phyloP scores from a whole-genome alignment of 768 basidiomycete species.

The Trametopsis cervina region DNA sequence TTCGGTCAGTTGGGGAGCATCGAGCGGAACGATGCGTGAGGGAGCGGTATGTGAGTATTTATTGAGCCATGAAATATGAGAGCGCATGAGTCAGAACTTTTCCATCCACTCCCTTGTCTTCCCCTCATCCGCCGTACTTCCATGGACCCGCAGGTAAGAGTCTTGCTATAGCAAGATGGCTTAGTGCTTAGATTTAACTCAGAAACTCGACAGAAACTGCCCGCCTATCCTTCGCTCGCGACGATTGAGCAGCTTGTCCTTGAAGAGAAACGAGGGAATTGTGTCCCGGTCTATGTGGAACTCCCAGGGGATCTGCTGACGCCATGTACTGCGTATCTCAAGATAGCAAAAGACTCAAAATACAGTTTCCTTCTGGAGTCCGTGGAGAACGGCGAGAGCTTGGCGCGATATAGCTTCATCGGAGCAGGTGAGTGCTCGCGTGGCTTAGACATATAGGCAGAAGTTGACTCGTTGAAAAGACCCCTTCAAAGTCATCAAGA shows the following conservation, averaged over 20 bases:
- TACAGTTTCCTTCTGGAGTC: slow-evolving; percentile 96
- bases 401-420: slow-evolving; percentile 93
- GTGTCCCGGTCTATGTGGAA: slow-evolving; percentile 87
- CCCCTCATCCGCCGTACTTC: slow-evolving; percentile 28
- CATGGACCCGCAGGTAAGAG: slow-evolving; percentile 11
- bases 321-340: slow-evolving; percentile 93
- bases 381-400: slow-evolving; percentile 81
- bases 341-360: slow-evolving; percentile 85
- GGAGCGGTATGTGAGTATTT: not conserved
- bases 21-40: no score
- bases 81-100: not conserved
- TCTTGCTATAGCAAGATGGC: not conserved
- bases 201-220: slow-evolving; percentile 43
- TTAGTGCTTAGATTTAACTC: not conserved
- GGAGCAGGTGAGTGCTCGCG: slow-evolving; percentile 65
- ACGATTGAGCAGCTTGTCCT: slow-evolving; percentile 71
- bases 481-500: slow-evolving; percentile 87
- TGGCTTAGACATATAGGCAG: slow-evolving; percentile 3
- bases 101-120: slow-evolving; percentile 26
- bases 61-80: not conserved
- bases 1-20: no score
- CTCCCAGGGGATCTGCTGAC: slow-evolving; percentile 95
- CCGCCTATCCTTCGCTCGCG: slow-evolving; percentile 65
- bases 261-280: slow-evolving; percentile 82
- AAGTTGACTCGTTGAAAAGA: no score